Evolutionary conservation across 495 filamentous ascomycete species (phyloP), one percentile per base, ranked within the genome.

Genomic region (Echria macrotheca): DNA sequence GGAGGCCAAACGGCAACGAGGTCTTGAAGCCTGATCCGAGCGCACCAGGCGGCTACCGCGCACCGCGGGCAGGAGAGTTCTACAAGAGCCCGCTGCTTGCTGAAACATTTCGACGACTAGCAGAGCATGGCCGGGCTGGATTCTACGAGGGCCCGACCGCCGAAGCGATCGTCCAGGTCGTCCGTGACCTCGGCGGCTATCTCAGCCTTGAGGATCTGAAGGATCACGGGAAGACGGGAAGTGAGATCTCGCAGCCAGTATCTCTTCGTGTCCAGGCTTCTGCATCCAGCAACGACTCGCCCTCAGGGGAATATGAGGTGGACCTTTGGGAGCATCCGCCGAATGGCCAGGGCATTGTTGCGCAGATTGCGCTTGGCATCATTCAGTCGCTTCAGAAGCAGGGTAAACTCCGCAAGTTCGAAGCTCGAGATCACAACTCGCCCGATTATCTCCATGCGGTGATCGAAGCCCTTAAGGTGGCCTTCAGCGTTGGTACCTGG

Each of bases 321-420:
- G 42, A 53, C 12, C 61, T 94, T 2, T 94, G 88, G 88, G 88
- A 94, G 54, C 86, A 90, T 61, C 84, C 88, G 24, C 88, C 88
- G 1, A 93, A 91, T 55, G 87, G 88, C 0, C 88, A 94, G 66
- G 88, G 88, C 1, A 82, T 94, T 31, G 86, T 93, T 0, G 89
- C 88, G 1, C 71, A 91, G 37, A 91, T 91, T 79, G 80, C 88
- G 0, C 68, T 94, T 4, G 89, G 88, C 2, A 87, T 93, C 35
- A 67, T 94, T 12, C 79, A 89, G 60, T 75, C 82, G 53, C 71
- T 94, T 4, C 83, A 90, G 66, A 77, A 78, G 36, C 66, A 65
- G 12, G 79, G 78, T 26, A 82, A 79, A 53, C 81, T 90, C 42
- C 75, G 75, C 14, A 50, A 44, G 10, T 55, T 56, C 15, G 26